A percentile compares a stretch with the other conserved stretches of the same genome.
phyloP scores from a whole-genome alignment of 345 rosid genomes.

The Aquilaria yunnanensis region DNA sequence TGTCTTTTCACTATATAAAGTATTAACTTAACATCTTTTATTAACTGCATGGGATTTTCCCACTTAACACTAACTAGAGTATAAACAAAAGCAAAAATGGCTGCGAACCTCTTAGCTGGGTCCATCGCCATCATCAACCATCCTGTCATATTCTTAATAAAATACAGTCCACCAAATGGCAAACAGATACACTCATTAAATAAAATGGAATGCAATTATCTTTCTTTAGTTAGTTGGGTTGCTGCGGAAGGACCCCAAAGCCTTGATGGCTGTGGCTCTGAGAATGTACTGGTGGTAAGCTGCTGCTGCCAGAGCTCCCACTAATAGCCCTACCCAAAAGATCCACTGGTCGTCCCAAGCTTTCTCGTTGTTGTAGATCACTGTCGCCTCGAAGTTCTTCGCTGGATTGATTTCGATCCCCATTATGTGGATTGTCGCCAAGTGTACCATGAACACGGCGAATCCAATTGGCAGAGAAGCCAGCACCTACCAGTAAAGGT shows the following conservation, averaged over 20 bases:
- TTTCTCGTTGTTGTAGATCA: slow-evolving; percentile 42
- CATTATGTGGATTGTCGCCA: slow-evolving; percentile 67
- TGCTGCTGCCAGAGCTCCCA: slow-evolving; percentile 65
- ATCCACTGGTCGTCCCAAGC: slow-evolving; percentile 76
- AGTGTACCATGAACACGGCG: slow-evolving; percentile 60
- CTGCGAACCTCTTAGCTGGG: too few relatives aligned
- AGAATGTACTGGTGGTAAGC: slow-evolving; percentile 55
- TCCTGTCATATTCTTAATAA: too few relatives aligned
- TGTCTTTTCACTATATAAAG: too few relatives aligned
- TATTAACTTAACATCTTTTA: too few relatives aligned
- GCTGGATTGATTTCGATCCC: slow-evolving; percentile 75
- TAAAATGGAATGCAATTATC: too few relatives aligned
- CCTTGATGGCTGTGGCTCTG: slow-evolving; percentile 55
- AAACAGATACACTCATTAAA: too few relatives aligned
- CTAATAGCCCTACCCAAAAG: slow-evolving; percentile 68
- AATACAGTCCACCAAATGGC: too few relatives aligned
- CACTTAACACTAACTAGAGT: too few relatives aligned
- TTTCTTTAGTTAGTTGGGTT: slow-evolving; percentile 35
- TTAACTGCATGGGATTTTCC: too few relatives aligned
- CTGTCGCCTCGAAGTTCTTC: slow-evolving; percentile 61
- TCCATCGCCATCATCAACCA: too few relatives aligned
- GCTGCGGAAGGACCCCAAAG: slow-evolving; percentile 68
- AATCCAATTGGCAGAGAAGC: slow-evolving; percentile 65
- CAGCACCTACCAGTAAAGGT: slow-evolving; percentile 42
- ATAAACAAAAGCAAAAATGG: too few relatives aligned